Percentiles rank a stretch among this genome's conserved stretches.
Evolutionary conservation across 805 yeast genomes (phyloP).

Genomic region (Myxozyma neotropica): DNA sequence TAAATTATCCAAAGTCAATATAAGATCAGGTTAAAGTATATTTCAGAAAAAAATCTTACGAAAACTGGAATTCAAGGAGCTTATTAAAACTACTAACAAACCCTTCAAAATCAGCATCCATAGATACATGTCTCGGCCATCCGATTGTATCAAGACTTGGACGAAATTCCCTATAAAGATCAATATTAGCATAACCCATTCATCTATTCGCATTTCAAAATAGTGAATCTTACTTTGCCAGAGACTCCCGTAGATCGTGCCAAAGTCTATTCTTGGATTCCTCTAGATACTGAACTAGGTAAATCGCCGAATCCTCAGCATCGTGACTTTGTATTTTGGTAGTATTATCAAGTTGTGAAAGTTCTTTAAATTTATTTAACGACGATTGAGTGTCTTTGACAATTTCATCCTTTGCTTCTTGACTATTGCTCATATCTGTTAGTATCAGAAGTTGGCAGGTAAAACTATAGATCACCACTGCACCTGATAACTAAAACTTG

Average conservation of each 20-base stretch:
- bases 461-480: too few species aligned
- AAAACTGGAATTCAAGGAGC: conserved; percentile 22
- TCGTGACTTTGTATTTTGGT: conserved; percentile 8
- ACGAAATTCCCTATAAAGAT: conserved; percentile 17
- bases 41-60: conserved; percentile 12
- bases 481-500: conserved; percentile 18
- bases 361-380: conserved; percentile 1
- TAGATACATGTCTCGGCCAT: conserved; percentile 23
- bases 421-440: too few species aligned
- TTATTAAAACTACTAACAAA: conserved; percentile 10
- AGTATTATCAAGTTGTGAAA: conserved; percentile 1
- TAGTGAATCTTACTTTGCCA: conserved; percentile 17
- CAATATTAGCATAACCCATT: not conserved
- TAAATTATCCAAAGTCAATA: not conserved
- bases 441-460: too few species aligned
- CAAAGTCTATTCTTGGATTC: conserved; percentile 6
- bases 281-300: conserved; percentile 15
- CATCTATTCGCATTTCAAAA: not conserved
- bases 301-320: conserved; percentile 24
- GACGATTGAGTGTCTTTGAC: conserved; percentile 7
- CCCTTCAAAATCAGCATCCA: not conserved
- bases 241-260: conserved; percentile 9
- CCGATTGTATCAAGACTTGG: conserved; percentile 19
- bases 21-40: not conserved
- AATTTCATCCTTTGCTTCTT: conserved; percentile 9